A percentile compares a stretch with the other conserved stretches of the same genome.
phyloP scores from a whole-genome alignment of 192 early-diverging fungal species.

The Powellomyces hirtus region DNA sequence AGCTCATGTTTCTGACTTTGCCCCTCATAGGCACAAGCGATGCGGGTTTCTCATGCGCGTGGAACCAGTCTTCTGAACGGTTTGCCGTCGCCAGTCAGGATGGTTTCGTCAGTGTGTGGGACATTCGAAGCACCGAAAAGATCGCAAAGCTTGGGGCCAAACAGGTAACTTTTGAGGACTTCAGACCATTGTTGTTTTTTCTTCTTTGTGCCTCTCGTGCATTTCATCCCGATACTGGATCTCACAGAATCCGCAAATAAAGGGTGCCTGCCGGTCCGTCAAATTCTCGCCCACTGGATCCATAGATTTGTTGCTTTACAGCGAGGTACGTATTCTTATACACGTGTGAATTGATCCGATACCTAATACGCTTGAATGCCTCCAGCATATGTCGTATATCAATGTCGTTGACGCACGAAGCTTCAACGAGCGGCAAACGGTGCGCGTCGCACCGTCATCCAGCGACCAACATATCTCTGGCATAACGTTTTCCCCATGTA shows the following conservation, averaged over 20 bases:
- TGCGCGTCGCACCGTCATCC: slow-evolving; percentile 68
- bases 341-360: neutral
- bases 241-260: slow-evolving; percentile 63
- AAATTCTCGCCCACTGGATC: slow-evolving; percentile 91
- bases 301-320: slow-evolving; percentile 83
- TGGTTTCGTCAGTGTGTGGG: slow-evolving; percentile 91
- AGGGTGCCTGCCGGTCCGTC: slow-evolving; percentile 82
- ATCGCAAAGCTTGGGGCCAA: slow-evolving; percentile 71
- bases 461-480: slow-evolving; percentile 84
- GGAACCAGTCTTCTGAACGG: slow-evolving; percentile 88
- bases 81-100: slow-evolving; percentile 97
- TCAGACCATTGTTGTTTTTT: too few relatives aligned
- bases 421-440: slow-evolving; percentile 76
- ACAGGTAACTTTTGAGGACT: too few relatives aligned
- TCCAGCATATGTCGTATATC: slow-evolving; percentile 79
- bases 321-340: slow-evolving; percentile 42
- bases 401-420: slow-evolving; percentile 88
- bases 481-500: slow-evolving; percentile 78
- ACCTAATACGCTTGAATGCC: neutral
- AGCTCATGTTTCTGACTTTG: slow-evolving; percentile 3
- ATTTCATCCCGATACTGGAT: too few relatives aligned
- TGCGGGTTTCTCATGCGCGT: slow-evolving; percentile 91
- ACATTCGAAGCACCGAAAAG: slow-evolving; percentile 75
- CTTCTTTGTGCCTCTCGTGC: too few relatives aligned
- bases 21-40: slow-evolving; percentile 65